phyloP scores from a whole-genome alignment of 345 rosid genomes.

The Moringa oleifera region DNA sequence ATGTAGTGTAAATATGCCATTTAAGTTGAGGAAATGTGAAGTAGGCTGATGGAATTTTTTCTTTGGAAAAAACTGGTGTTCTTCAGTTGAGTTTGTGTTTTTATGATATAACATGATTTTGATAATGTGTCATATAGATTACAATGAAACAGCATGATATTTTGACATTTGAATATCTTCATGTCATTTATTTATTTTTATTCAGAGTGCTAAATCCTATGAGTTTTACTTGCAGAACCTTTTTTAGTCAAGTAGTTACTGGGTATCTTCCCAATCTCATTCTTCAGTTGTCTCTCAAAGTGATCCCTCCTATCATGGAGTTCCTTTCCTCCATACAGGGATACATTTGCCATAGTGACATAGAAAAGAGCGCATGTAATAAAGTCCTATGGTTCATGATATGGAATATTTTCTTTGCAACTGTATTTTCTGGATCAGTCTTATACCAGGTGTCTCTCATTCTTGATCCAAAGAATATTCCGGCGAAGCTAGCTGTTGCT shows the following conservation, averaged over 20 bases:
- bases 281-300: slow-evolving; percentile 69
- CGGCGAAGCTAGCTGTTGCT: slow-evolving; percentile 64
- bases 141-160: no score
- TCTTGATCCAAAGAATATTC: slow-evolving; percentile 73
- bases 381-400: slow-evolving; percentile 94
- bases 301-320: slow-evolving; percentile 87
- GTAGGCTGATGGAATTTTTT: neutral
- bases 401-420: slow-evolving; percentile 93
- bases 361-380: slow-evolving; percentile 87
- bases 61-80: neutral
- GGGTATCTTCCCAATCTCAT: slow-evolving; percentile 96
- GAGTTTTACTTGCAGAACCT: slow-evolving; percentile 54
- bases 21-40: neutral
- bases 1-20: neutral
- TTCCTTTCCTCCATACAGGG: slow-evolving; percentile 94
- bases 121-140: neutral
- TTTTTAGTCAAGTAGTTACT: slow-evolving; percentile 66
- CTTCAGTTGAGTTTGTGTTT: neutral
- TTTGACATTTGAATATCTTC: slow-evolving; percentile 2
- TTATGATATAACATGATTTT: slow-evolving; percentile 1
- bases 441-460: slow-evolving; percentile 53
- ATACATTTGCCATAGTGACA: slow-evolving; percentile 70
- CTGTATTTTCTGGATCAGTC: slow-evolving; percentile 85
- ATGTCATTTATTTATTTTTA: slow-evolving; percentile 5
- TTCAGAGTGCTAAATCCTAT: slow-evolving; percentile 13